Base-by-base conservation (phyloP, 768 basidiomycete genomes). In the Tulasnella sp. region DNA sequence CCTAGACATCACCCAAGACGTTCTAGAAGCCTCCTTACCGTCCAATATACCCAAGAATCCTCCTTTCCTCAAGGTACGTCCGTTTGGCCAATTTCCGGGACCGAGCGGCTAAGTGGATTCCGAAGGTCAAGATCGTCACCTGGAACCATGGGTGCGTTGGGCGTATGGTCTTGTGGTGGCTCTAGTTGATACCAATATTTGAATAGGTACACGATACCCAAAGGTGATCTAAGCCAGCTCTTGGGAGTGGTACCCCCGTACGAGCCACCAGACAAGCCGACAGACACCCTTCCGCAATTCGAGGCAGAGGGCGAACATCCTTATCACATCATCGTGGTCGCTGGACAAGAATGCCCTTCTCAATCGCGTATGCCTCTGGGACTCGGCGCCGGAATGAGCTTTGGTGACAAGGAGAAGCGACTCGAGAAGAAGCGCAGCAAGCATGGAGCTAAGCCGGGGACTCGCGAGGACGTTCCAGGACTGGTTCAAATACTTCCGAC, bases 331-430 rank as follows among this genome's bases (percentile, higher is more conserved):
- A 56, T 81, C 21, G 79, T 81, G 38, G 80, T 81, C 38, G 80
- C 80, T 34, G 80, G 79, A 27, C 80, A 81, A 71, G 80, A 81
- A 48, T 81, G 80, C 42, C 80, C 80, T 27, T 80, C 80, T 12
- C 76, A 75, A 71, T 80, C 80, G 2, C 73, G 80, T 38, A 58
- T 80, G 44, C 80, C 75, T 34, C 74, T 73, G 36, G 80, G 56
- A 4, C 44, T 80, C 42, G 80, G 80, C 46, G 80, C 79, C 21
- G 80, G 80, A 46, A 40, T 81, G 27, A 80, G 71, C 24, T 42
- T 75, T 34, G 40, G 39, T 38, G 79, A 80, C 38, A 81, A 76
- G 31, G 48, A 81, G 71, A 80, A 80, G 27, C 72, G 71, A 31
- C 40, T 72, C n/a, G 78, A 79, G 68, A 79, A 62, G 40, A 79